Percentiles rank a stretch among this genome's conserved stretches.
phyloP scores from a whole-genome alignment of 352 stramenopile genomes.

The Globisporangium radiosum region DNA sequence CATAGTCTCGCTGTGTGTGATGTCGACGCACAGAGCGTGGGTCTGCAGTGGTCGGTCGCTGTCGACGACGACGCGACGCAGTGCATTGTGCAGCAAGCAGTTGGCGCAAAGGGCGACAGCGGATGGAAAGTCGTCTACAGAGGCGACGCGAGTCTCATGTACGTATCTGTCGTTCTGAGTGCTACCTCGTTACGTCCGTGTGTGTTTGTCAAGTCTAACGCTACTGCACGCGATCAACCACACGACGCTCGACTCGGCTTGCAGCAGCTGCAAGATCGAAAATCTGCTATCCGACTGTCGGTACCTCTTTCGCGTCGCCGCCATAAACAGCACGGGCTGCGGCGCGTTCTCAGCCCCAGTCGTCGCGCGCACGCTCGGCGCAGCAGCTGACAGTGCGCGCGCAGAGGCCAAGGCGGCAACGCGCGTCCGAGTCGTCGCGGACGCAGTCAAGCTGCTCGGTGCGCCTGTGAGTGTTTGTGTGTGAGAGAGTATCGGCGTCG shows the following conservation, averaged over 20 bases:
- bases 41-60: slow-evolving; percentile 3
- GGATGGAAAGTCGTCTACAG: slow-evolving; percentile 22
- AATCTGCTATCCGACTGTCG: slow-evolving; percentile 14
- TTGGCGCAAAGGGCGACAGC: slow-evolving; percentile 10
- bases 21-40: slow-evolving; percentile 1
- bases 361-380: slow-evolving; percentile 1
- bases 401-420: slow-evolving; percentile 3
- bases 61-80: slow-evolving; percentile 1
- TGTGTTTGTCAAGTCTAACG: background rate
- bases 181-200: background rate
- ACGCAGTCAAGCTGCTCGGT: slow-evolving; percentile 11
- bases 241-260: too few species aligned
- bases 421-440: background rate
- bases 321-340: slow-evolving; percentile 4
- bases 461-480: background rate
- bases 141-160: slow-evolving; percentile 11
- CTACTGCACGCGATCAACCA: too few species aligned
- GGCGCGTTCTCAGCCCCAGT: slow-evolving; percentile 16
- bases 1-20: background rate
- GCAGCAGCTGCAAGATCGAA: slow-evolving; percentile 9
- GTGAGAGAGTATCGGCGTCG: background rate
- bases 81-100: slow-evolving; percentile 20
- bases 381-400: background rate
- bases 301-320: slow-evolving; percentile 25
- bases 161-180: background rate